A percentile compares a stretch with the other conserved stretches of the same genome.
These are phyloP conservation scores for Tolypocladium guangdongense DNA, from an alignment of 2,329 filamentous ascomycete genomes.

Conservation along the genomic window DNA sequence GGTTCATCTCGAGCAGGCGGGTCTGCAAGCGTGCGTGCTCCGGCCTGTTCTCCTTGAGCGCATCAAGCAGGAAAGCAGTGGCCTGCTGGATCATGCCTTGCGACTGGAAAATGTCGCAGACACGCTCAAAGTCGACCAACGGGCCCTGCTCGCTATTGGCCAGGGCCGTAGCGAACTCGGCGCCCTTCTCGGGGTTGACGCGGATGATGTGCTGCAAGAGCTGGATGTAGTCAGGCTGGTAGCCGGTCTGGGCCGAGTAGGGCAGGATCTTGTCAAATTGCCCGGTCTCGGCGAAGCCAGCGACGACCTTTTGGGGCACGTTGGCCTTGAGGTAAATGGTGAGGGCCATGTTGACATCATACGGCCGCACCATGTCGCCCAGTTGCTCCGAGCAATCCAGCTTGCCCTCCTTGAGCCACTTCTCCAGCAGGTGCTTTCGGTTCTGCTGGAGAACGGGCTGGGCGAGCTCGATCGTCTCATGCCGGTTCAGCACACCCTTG, in stretches of 20 bases:
- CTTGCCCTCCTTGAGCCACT: constrained; percentile 96
- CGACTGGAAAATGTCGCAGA: constrained; percentile 95
- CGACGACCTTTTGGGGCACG: constrained; percentile 85
- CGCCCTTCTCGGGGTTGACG: constrained; percentile 83
- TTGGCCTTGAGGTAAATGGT: constrained; percentile 86
- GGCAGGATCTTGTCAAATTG: constrained; percentile 96
- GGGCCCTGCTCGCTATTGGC: constrained; percentile 82
- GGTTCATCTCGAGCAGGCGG: constrained; percentile 92
- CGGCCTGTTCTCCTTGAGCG: constrained; percentile 85
- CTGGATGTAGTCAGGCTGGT: constrained; percentile 90
- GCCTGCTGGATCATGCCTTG: constrained; percentile 97
- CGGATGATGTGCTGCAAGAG: constrained; percentile 88
- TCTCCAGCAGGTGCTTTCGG: constrained; percentile 90
- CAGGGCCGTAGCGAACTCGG: constrained; percentile 87
- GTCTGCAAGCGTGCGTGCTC: constrained; percentile 93
- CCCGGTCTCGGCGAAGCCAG: constrained; percentile 86
- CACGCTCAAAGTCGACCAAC: constrained; percentile 83
- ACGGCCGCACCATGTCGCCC: constrained; percentile 82
- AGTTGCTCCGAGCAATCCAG: constrained; percentile 92
- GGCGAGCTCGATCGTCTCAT: constrained; percentile 89
- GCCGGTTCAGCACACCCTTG: constrained; percentile 84
- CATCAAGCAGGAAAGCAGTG: constrained; percentile 94
- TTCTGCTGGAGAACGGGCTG: constrained; percentile 88
- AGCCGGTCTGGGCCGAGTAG: constrained; percentile 75
- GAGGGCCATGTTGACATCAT: constrained; percentile 81